Evolutionary conservation across 2,329 filamentous ascomycete species (phyloP).

Genomic region (Hymenoscyphus occultus): DNA sequence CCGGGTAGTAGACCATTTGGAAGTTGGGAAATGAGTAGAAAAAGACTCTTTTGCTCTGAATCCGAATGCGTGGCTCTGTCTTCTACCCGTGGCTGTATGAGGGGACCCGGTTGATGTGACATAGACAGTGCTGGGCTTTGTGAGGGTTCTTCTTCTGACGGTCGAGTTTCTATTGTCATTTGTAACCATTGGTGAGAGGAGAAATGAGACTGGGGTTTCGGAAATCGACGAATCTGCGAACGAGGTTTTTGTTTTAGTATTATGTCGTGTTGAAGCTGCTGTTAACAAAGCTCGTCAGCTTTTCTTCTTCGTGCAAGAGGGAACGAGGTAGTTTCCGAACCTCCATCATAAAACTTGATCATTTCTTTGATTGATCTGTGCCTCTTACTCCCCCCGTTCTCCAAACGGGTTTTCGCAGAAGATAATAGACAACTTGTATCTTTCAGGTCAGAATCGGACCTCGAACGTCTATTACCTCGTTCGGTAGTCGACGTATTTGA

Average conservation of each 20-base stretch:
- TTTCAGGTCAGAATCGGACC: constrained; percentile 8
- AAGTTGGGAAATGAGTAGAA: constrained; percentile 9
- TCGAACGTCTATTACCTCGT: not conserved
- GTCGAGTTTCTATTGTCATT: not conserved
- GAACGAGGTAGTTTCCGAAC: constrained; percentile 13
- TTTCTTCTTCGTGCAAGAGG: constrained; percentile 1
- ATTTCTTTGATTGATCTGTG: constrained; percentile 25
- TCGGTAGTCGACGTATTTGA: not conserved
- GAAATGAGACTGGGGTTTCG: not conserved
- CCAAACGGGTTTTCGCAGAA: not conserved
- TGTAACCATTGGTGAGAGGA: not conserved
- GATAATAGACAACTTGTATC: constrained; percentile 8
- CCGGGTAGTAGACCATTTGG: constrained; percentile 9
- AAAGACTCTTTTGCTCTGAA: constrained; percentile 15
- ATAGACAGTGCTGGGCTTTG: not conserved
- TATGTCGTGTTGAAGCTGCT: constrained; percentile 19
- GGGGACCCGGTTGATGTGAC: not conserved
- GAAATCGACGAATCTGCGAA: constrained; percentile 2
- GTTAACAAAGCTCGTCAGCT: constrained; percentile 5
- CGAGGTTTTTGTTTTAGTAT: constrained; percentile 13
- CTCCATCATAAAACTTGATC: constrained; percentile 30
- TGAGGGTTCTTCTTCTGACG: not conserved
- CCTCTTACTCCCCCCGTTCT: constrained; percentile 10
- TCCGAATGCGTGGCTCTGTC: constrained; percentile 14
- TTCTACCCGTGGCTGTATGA: constrained; percentile 3